These are phyloP conservation scores for Paraconiothyrium brasiliense DNA, from an alignment of 2,329 filamentous ascomycete genomes.

Conservation along the genomic window DNA sequence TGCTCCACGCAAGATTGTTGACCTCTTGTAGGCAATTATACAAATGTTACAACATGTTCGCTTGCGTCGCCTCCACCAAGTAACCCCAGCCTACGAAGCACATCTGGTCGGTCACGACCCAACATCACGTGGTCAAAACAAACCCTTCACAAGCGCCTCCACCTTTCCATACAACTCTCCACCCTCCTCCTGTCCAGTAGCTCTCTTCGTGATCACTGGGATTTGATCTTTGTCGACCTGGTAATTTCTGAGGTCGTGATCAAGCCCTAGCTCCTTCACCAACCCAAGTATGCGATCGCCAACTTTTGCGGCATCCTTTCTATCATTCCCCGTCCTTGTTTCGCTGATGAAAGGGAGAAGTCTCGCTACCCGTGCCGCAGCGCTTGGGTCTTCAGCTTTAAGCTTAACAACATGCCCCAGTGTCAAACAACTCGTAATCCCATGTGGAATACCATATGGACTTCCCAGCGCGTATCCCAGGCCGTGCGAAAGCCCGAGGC, in stretches of 20 bases:
- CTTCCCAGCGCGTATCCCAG: constrained; percentile 63
- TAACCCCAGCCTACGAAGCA: no score
- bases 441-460: constrained; percentile 66
- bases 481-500: constrained; percentile 58
- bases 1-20: no score
- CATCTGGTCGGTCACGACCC: neutral
- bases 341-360: constrained; percentile 57
- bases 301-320: constrained; percentile 56
- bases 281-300: constrained; percentile 56
- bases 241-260: constrained; percentile 58
- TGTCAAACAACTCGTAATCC: constrained; percentile 64
- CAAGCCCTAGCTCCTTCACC: constrained; percentile 55
- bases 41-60: no score
- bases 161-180: constrained; percentile 56
- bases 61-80: no score
- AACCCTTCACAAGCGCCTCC: constrained; percentile 52
- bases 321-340: constrained; percentile 49
- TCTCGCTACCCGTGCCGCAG: constrained; percentile 58
- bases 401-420: constrained; percentile 64
- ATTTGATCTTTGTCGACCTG: constrained; percentile 54
- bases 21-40: no score
- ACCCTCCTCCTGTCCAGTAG: constrained; percentile 52
- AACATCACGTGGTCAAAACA: constrained; percentile 44
- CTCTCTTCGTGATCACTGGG: constrained; percentile 54
- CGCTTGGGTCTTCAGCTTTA: constrained; percentile 56